These are phyloP conservation scores for Beauveria brongniartii DNA, from an alignment of 2,329 filamentous ascomycete species.

Conservation along the genomic window DNA sequence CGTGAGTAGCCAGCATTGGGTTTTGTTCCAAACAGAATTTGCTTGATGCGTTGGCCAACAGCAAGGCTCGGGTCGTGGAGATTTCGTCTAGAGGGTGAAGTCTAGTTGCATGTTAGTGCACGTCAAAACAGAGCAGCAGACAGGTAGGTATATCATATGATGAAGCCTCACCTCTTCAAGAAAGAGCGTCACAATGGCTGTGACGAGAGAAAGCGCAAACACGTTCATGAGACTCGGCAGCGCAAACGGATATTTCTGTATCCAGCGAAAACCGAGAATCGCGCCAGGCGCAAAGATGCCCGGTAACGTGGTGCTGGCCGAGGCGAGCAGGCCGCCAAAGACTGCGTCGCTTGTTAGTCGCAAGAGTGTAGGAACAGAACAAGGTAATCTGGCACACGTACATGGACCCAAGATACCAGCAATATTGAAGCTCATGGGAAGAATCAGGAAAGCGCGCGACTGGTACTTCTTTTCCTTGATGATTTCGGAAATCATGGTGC, in stretches of 20 bases:
- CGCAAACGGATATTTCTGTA: conserved; percentile 58
- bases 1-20: conserved; percentile 23
- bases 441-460: conserved; percentile 37
- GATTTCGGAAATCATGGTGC: conserved; percentile 42
- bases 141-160: background rate
- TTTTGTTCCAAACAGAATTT: conserved; percentile 21
- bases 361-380: background rate
- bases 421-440: conserved; percentile 41
- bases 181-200: conserved; percentile 50
- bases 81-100: conserved; percentile 35
- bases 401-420: conserved; percentile 37
- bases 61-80: conserved; percentile 38
- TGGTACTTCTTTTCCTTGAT: conserved; percentile 40
- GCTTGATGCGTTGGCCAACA: conserved; percentile 25
- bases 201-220: conserved; percentile 47
- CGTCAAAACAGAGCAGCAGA: background rate
- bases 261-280: conserved; percentile 53
- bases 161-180: conserved; percentile 50
- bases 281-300: conserved; percentile 53
- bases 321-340: conserved; percentile 60
- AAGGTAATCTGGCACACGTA: conserved; percentile 18
- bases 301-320: conserved; percentile 56
- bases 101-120: conserved; percentile 25
- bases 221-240: conserved; percentile 62
- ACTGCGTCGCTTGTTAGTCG: conserved; percentile 22